Evolutionary conservation across 306 rosid species (phyloP), one percentile per base, ranked within the genome.

Genomic region (Cucumis melo): DNA sequence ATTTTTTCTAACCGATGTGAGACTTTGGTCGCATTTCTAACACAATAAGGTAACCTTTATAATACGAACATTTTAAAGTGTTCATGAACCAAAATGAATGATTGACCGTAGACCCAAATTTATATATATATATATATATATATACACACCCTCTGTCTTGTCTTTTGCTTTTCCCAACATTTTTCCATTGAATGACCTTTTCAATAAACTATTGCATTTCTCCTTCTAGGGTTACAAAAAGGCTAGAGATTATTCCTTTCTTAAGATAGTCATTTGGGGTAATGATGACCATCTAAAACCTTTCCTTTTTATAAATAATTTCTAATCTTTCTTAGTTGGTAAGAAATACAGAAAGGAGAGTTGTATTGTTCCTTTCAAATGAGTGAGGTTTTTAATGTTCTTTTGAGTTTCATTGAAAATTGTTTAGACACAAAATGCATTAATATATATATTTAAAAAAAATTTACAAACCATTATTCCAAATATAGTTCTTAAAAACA

Each of bases 191-290:
- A 7, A 21, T 41, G 29, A 20, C 50, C 54, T n/a, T 67, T 67
- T 39, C 4, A 67, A 67, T 67, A 10, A 67, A 67, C 19, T n/a
- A 68, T 19, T 42, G 2, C 34, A 10, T 2, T 68, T 68, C 55
- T 67, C 46, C 65, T 70, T 38, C 75, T 70, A 46, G 75, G 73
- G 73, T 39, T 66, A 10, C 12, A n/a, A 42, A 70, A 44, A 71
- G 70, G 3, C 46, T 16, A 16, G 13, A 41, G 29, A 27, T 38
- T 66, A 21, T 71, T 46, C 34, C 75, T 41, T 71, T 68, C 24
- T 23, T 46, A 24, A 46, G 41, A 14, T 12, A 46, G n/a, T 5
- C 75, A 71, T 48, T 71, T 71, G 39, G 75, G 41, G 41, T 16
- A 24, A 48, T 71, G 75, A 21, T 71, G 41, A 46, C 12, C 10